phyloP scores from a whole-genome alignment of 495 filamentous ascomycete genomes.

The Aspergillus cavernicola region DNA sequence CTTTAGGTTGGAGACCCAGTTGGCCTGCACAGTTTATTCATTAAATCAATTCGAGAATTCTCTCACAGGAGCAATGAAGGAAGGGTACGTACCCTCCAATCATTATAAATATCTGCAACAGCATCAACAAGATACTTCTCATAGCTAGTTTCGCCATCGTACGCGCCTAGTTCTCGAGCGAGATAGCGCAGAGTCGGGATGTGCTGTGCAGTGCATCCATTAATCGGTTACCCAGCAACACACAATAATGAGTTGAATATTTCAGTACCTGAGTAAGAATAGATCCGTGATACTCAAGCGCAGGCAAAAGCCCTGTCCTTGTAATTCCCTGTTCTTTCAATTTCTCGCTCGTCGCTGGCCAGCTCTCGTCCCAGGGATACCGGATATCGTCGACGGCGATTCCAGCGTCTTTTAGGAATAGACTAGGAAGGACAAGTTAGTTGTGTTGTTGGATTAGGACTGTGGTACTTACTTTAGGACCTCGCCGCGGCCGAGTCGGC shows the following conservation, averaged over 20 bases:
- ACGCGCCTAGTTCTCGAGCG: slow-evolving; percentile 31
- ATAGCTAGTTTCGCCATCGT: slow-evolving; percentile 35
- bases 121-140: slow-evolving; percentile 43
- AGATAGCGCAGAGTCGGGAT: slow-evolving; percentile 41
- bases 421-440: slow-evolving; percentile 6
- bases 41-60: background rate
- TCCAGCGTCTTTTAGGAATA: slow-evolving; percentile 39
- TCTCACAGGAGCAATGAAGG: no score
- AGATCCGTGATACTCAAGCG: slow-evolving; percentile 37
- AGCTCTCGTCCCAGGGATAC: slow-evolving; percentile 37
- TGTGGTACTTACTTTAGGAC: slow-evolving; percentile 29
- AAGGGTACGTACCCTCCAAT: slow-evolving; percentile 29
- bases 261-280: slow-evolving; percentile 42
- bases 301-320: slow-evolving; percentile 32
- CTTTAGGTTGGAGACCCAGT: slow-evolving; percentile 25
- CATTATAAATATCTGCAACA: slow-evolving; percentile 41
- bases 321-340: slow-evolving; percentile 29
- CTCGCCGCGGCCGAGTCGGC: slow-evolving; percentile 40
- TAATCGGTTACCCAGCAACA: no score
- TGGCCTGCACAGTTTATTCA: no score
- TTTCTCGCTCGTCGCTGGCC: slow-evolving; percentile 31
- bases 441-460: background rate
- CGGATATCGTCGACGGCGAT: slow-evolving; percentile 38
- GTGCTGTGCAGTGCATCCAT: slow-evolving; percentile 18
- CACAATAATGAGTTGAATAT: no score